Evolutionary conservation across 1,284 basidiomycete genomes (phyloP).

Genomic region (Meripilus lineatus): DNA sequence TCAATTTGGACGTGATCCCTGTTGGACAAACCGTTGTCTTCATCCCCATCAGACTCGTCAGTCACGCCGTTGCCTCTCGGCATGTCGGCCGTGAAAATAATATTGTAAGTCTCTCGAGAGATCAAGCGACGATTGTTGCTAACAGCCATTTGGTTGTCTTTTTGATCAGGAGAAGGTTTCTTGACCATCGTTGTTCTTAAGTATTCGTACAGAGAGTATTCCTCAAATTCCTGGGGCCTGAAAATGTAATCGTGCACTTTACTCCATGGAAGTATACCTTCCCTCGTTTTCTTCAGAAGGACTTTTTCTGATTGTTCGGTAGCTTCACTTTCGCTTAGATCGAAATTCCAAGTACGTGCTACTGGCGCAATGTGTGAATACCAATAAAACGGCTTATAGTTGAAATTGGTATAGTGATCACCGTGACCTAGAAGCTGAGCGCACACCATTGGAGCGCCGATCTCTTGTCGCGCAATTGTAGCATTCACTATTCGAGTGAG

Average conservation of each 20-base stretch:
- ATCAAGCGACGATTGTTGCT: no score
- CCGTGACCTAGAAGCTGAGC: conserved; percentile 26
- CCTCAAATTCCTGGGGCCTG: conserved; percentile 4
- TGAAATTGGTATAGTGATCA: conserved; percentile 28
- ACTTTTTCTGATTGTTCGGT: conserved; percentile 3
- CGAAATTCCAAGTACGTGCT: background rate
- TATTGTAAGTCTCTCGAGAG: no score
- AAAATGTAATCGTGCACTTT: conserved; percentile 10
- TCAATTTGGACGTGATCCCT: no score
- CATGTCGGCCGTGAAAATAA: no score
- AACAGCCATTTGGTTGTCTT: background rate
- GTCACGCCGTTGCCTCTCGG: no score
- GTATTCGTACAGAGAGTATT: conserved; percentile 10
- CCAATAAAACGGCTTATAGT: conserved; percentile 26
- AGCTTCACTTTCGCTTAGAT: background rate
- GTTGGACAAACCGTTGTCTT: no score
- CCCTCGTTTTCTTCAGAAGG: background rate
- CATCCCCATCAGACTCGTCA: no score
- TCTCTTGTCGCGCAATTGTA: conserved; percentile 24
- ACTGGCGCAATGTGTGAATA: conserved; percentile 14
- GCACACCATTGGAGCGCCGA: conserved; percentile 28
- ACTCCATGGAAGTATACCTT: background rate
- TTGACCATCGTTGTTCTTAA: background rate
- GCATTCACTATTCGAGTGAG: conserved; percentile 21
- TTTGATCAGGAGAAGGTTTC: conserved; percentile 1